Evolutionary conservation across 2,329 filamentous ascomycete genomes (phyloP), one percentile per base, ranked within the genome.

Genomic region (Boeremia lycopersici): DNA sequence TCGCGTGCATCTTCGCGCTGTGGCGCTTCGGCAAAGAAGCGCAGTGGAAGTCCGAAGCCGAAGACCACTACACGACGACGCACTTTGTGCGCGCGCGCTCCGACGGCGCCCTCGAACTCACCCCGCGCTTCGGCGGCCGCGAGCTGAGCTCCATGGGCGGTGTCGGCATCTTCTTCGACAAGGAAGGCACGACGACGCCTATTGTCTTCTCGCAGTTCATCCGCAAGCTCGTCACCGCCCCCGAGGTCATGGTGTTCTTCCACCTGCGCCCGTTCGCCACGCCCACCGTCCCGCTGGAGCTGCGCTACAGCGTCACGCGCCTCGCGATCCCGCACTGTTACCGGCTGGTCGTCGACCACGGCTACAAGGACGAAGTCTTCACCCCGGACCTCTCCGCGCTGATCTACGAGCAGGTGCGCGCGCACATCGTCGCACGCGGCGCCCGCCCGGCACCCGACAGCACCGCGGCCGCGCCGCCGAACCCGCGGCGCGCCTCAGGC

Each of bases 11-110:
- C 34, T 89, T 93, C 67, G 79, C 91, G 3, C 81, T 92, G 9
- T 93, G 89, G 89, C 84, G 89, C 28, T 93, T 86, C 63, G 90
- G 89, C 10, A 92, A 93, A 70, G 89, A 91, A 68, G 82, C 85
- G 57, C 89, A 93, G 69, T 93, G 89, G 89, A 76, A 75, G 6
- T 85, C 89, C 2, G 89, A 93, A 74, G 80, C 81, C 0, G 78
- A 82, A 51, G 87, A 91, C 61, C 80, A 66, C 11, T 70, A 68
- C 53, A 78, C 79, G 38, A 79, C 80, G 4, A 80, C 76, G 5
- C 76, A 78, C 31, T 77, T 79, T 57, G 76, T 79, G 46, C 63
- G 78, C 19, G 66, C 60, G 3, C 57, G 65, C 25, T 58, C 64
- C 1, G 62, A 72, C 10, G 73, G 74, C 2, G 63, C 63, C 6